Evolutionary conservation across 108 stramenopile species (phyloP), one percentile per base, ranked within the genome.

Genomic region (Mediolabrus comicus): DNA sequence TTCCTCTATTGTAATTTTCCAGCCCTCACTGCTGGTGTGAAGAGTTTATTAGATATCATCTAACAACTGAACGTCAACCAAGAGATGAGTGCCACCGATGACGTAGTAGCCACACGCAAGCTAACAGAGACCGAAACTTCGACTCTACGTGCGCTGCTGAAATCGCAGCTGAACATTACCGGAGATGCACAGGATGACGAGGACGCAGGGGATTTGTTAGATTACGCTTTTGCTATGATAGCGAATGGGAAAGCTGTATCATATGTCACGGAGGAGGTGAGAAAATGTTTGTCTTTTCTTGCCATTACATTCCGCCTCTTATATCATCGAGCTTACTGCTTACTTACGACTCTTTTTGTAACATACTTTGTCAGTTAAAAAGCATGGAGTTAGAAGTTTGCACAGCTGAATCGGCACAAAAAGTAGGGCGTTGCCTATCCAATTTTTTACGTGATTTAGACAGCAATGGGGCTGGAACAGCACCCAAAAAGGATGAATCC

Each of bases 351-450:
- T n/a, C n/a, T n/a, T n/a, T n/a, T 46, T 22, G 22, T 22, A 46
- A 16, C n/a, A 38, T 26, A 4, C 7, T 30, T 16, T 4, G 28
- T 30, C 53, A 68, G 69, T 39, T 93, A 9, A 55, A 57, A 36
- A 86, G 84, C 31, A 86, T 87, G 85, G 87, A 87, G 59, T 81
- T 91, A 82, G 90, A 91, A 27, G 83, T 90, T 1, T 88, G 86
- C 62, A 41, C 69, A 5, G 54, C 53, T 0, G 33, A 67, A 12
- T 43, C 74, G 10, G 83, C 74, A 10, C 57, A 59, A 29, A 74
- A 69, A 41, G 13, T 87, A 30, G 74, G 74, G 1, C 10, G 16
- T 4, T 72, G 63, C 53, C 59, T 90, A 9, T 49, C 61, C n/a
- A 64, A 56, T 6, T 67, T 61, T 27, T 10, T 64, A 9, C 69